A percentile compares a stretch with the other conserved stretches of the same genome.
Conservation (phyloP, 176 grass and related monocot genomes). For the Phyllostachys edulis region DNA sequence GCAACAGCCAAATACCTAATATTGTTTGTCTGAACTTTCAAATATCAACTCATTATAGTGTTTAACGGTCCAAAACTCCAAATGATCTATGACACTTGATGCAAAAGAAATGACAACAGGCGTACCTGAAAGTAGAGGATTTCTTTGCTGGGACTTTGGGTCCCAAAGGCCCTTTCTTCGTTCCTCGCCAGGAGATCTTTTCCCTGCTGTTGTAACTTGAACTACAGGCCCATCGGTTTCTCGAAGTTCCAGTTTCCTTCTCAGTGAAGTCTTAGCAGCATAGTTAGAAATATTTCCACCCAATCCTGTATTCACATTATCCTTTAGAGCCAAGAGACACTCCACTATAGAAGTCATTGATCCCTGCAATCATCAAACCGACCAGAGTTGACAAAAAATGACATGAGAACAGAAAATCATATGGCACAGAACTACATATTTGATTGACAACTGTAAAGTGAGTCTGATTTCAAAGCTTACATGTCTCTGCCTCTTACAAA, state of each 20-base stretch:
- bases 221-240: conserved; percentile 41
- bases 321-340: conserved; percentile 79
- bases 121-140: conserved; percentile 62
- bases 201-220: conserved; percentile 41
- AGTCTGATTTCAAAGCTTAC: conserved; percentile 12
- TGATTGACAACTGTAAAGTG: conserved; percentile 13
- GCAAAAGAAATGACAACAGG: conserved; percentile 29
- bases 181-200: conserved; percentile 42
- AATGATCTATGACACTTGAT: conserved; percentile 13
- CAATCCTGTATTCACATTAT: conserved; percentile 52
- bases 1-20: not conserved
- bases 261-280: conserved; percentile 45
- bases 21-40: conserved; percentile 12
- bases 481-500: not conserved
- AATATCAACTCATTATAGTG: not conserved
- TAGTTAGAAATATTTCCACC: conserved; percentile 41
- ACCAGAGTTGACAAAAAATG: conserved; percentile 25
- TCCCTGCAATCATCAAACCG: conserved; percentile 54
- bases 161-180: conserved; percentile 55
- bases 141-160: conserved; percentile 55
- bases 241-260: conserved; percentile 51
- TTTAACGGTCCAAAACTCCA: not conserved
- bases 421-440: conserved; percentile 21
- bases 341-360: conserved; percentile 68
- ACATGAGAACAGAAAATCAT: conserved; percentile 30